These are phyloP conservation scores for Pseudozyma flocculosa DNA, from an alignment of 1,284 basidiomycete genomes.

Conservation along the genomic window DNA sequence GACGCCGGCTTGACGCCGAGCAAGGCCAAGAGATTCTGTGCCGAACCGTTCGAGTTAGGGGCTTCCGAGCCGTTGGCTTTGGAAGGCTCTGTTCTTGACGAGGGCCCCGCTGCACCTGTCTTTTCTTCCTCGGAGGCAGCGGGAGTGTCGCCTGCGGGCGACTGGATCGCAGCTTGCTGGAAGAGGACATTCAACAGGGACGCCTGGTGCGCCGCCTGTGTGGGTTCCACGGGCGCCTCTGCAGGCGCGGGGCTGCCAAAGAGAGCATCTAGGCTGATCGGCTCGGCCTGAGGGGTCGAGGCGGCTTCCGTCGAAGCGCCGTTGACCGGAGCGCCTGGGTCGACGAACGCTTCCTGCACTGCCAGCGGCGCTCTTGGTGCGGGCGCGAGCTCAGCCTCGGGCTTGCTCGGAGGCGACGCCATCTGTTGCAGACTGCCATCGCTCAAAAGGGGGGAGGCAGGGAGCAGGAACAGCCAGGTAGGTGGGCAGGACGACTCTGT, in stretches of 20 bases:
- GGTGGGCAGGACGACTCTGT: too few species aligned
- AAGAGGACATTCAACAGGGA: slow-evolving; percentile 26
- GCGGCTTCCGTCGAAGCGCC: too few species aligned
- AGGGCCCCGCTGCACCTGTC: neutral
- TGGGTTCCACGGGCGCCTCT: neutral
- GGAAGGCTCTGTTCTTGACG: neutral
- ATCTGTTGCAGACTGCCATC: slow-evolving; percentile 25
- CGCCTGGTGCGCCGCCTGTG: slow-evolving; percentile 1
- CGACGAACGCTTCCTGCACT: too few species aligned
- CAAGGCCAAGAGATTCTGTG: slow-evolving; percentile 10
- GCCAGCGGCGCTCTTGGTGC: too few species aligned
- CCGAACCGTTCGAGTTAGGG: slow-evolving; percentile 2
- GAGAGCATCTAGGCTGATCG: slow-evolving; percentile 31
- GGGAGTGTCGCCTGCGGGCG: too few species aligned
- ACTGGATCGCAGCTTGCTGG: slow-evolving; percentile 5
- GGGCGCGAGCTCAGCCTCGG: neutral
- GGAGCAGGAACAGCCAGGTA: too few species aligned
- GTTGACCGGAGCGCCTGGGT: too few species aligned
- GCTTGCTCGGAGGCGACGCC: slow-evolving; percentile 12
- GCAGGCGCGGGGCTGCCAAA: slow-evolving; percentile 7
- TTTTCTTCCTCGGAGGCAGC: too few species aligned
- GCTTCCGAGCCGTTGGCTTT: neutral
- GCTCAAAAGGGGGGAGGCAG: too few species aligned
- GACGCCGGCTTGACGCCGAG: slow-evolving; percentile 4
- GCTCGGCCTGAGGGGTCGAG: neutral